A percentile compares a stretch with the other conserved stretches of the same genome.
These are phyloP conservation scores for Chlorencoelia australis DNA, from an alignment of 2,329 filamentous ascomycete species.

Conservation along the genomic window DNA sequence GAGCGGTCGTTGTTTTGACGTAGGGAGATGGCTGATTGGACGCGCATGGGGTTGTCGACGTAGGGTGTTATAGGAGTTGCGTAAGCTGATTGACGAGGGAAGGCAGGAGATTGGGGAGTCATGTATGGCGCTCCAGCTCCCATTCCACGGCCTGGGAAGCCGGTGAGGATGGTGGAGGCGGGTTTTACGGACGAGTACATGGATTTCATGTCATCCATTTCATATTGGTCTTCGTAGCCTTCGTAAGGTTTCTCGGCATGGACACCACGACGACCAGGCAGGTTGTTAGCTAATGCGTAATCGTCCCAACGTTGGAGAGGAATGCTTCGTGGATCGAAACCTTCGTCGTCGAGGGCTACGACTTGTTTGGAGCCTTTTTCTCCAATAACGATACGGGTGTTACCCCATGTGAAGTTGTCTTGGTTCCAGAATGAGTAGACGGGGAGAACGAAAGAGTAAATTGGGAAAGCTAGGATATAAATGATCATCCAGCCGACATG, in stretches of 20 bases:
- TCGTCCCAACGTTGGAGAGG: conserved; percentile 96
- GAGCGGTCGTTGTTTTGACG: conserved; percentile 35
- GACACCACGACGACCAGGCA: conserved; percentile 80
- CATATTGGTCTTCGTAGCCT: conserved; percentile 69
- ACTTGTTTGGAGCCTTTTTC: conserved; percentile 87
- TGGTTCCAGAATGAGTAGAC: conserved; percentile 99
- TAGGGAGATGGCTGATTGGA: conserved; percentile 65
- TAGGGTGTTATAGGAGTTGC: conserved; percentile 36
- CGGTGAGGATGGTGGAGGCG: conserved; percentile 76
- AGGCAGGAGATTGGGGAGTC: conserved; percentile 73
- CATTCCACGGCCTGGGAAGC: conserved; percentile 61
- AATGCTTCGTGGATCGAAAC: conserved; percentile 84
- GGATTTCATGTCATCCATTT: conserved; percentile 97
- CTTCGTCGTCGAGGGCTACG: conserved; percentile 76
- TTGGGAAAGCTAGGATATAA: conserved; percentile 88
- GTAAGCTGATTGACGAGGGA: conserved; percentile 38
- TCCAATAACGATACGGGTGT: conserved; percentile 91
- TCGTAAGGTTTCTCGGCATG: conserved; percentile 55
- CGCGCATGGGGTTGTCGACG: conserved; percentile 39
- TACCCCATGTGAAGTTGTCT: conserved; percentile 98
- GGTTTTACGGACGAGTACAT: conserved; percentile 88
- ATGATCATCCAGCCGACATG: conserved; percentile 99
- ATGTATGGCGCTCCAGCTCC: conserved; percentile 50
- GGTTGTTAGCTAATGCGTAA: conserved; percentile 75
- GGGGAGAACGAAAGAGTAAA: conserved; percentile 84